phyloP scores from a whole-genome alignment of 1,139 yeast species.

The Sugiyamaella castrensis region DNA sequence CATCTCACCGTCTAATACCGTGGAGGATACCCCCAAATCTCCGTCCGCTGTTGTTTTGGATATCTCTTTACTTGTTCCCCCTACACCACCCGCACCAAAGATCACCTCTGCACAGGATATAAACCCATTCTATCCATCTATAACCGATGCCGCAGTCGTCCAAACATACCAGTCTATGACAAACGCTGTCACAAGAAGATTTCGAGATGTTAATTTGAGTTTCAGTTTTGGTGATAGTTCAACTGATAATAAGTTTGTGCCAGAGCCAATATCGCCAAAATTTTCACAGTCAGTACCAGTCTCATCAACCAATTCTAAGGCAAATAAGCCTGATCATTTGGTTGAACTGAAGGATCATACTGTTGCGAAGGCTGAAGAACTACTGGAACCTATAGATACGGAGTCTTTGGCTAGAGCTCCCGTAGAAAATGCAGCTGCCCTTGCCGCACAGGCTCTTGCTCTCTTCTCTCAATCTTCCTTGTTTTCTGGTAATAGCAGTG shows the following conservation, averaged over 20 bases:
- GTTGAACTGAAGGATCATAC: neutral
- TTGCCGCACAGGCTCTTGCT: slow-evolving; percentile 7
- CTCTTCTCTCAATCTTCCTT: slow-evolving; percentile 13
- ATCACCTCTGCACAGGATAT: slow-evolving; percentile 15
- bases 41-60: neutral
- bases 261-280: too few species aligned
- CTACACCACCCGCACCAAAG: slow-evolving; percentile 7
- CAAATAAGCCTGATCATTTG: too few species aligned
- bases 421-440: slow-evolving; percentile 7
- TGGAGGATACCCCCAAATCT: neutral
- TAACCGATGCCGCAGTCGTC: slow-evolving; percentile 5
- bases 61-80: slow-evolving; percentile 7
- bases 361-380: neutral
- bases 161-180: slow-evolving; percentile 18
- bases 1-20: neutral
- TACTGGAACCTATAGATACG: neutral
- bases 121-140: slow-evolving; percentile 19
- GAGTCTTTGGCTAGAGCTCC: neutral
- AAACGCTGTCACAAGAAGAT: slow-evolving; percentile 10
- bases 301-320: too few species aligned
- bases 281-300: too few species aligned
- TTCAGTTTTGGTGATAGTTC: slow-evolving; percentile 18
- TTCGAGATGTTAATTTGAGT: slow-evolving; percentile 15
- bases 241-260: too few species aligned
- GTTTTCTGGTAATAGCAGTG: slow-evolving; percentile 2